Percentiles rank a stretch among this genome's conserved stretches.
phyloP scores from a whole-genome alignment of 208 protist genomes.

The Acanthamoeba healyi region DNA sequence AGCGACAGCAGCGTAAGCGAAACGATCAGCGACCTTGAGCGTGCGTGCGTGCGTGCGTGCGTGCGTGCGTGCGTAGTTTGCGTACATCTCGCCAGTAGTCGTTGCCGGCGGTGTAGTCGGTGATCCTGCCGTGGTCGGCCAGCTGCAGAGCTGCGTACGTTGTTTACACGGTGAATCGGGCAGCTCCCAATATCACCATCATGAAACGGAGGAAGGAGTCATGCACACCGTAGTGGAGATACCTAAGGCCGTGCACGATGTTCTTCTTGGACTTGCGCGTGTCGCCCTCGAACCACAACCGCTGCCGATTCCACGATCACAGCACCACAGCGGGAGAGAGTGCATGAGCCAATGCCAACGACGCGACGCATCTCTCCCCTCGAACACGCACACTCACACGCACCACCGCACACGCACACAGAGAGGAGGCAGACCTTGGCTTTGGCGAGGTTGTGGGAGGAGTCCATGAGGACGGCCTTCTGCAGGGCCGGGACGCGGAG shows the following conservation, averaged over 20 bases:
- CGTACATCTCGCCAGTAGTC: slow-evolving; percentile 41
- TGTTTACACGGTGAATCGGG: too few relatives aligned
- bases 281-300: slow-evolving; percentile 59
- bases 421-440: slow-evolving; percentile 10
- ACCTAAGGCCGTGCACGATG: slow-evolving; percentile 45
- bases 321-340: too few relatives aligned
- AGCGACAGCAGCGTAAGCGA: background rate
- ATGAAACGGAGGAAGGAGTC: too few relatives aligned
- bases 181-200: too few relatives aligned
- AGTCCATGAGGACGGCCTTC: slow-evolving; percentile 59
- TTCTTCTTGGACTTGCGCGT: slow-evolving; percentile 64
- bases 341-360: background rate
- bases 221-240: slow-evolving; percentile 69
- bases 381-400: too few relatives aligned
- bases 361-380: background rate
- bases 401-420: too few relatives aligned
- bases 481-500: slow-evolving; percentile 28
- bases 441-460: slow-evolving; percentile 55
- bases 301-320: background rate
- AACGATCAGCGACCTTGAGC: background rate
- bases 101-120: slow-evolving; percentile 24
- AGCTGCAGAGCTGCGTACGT: slow-evolving; percentile 50
- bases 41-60: too few relatives aligned
- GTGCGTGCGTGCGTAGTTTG: too few relatives aligned
- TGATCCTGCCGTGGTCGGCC: slow-evolving; percentile 11